These are phyloP conservation scores for Hygrocybe coccinea DNA, from an alignment of 768 basidiomycete genomes.

Conservation along the genomic window DNA sequence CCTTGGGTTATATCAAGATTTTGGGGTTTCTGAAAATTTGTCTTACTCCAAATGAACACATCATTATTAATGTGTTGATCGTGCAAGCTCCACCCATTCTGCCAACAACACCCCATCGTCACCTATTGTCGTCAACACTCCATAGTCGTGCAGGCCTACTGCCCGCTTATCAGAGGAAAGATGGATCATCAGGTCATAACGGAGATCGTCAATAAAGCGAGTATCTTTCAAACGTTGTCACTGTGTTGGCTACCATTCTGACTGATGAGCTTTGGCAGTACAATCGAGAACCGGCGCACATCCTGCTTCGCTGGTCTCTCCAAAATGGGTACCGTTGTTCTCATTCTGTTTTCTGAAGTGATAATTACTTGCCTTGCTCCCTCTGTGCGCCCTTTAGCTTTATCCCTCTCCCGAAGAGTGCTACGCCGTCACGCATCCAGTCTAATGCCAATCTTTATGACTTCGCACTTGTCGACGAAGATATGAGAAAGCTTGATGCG, in stretches of 20 bases:
- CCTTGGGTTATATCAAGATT: too few relatives aligned
- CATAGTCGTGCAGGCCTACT: conserved; percentile 70
- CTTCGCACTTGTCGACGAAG: conserved; percentile 62
- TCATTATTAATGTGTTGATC: conserved; percentile 8
- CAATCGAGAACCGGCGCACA: conserved; percentile 63
- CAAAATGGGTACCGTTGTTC: conserved; percentile 60
- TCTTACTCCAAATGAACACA: neutral
- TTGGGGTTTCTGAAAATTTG: too few relatives aligned
- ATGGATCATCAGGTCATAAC: conserved; percentile 52
- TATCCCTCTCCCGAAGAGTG: conserved; percentile 79
- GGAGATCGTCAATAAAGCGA: conserved; percentile 56
- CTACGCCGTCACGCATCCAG: conserved; percentile 60
- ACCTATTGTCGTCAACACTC: conserved; percentile 59
- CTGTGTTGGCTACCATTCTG: too few relatives aligned
- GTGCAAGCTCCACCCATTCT: conserved; percentile 73
- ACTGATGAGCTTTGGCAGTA: conserved; percentile 34
- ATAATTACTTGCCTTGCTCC: neutral
- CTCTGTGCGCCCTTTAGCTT: conserved; percentile 41
- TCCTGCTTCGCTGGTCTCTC: conserved; percentile 86
- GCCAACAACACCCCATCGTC: conserved; percentile 76
- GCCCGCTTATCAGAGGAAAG: conserved; percentile 63
- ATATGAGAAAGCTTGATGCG: conserved; percentile 59
- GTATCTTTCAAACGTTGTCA: neutral
- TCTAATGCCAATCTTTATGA: conserved; percentile 73
- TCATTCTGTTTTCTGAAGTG: neutral